Evolutionary conservation across 768 basidiomycete genomes (phyloP).

Genomic region (Clathrus columnatus): DNA sequence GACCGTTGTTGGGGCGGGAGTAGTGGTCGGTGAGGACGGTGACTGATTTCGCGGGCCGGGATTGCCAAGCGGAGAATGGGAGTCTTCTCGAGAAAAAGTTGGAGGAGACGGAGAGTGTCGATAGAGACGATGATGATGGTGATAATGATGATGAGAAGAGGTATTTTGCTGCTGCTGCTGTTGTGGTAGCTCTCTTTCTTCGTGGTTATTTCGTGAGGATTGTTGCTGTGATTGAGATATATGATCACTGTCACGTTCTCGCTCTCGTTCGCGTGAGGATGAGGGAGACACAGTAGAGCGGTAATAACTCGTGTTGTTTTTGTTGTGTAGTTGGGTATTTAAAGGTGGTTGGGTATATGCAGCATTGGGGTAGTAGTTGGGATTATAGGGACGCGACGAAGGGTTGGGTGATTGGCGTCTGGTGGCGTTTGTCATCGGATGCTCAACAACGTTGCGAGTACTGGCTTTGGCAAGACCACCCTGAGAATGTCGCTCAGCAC

Average conservation of each 20-base stretch:
- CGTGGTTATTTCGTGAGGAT: no score
- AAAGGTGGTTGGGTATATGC: neutral
- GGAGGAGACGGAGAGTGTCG: neutral
- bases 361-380: neutral
- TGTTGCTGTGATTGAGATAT: no score
- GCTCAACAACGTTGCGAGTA: neutral
- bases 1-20: neutral
- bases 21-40: neutral
- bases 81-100: neutral
- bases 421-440: neutral
- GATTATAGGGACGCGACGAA: neutral
- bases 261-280: neutral
- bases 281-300: neutral
- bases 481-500: neutral
- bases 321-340: neutral
- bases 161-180: no score
- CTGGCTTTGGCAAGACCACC: neutral
- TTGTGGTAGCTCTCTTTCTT: neutral
- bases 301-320: neutral
- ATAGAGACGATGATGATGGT: neutral
- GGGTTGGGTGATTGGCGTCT: neutral
- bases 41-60: neutral
- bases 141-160: no score
- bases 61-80: neutral
- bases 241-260: neutral